phyloP scores from a whole-genome alignment of 768 basidiomycete species.

The Hydnomerulius pinastri region DNA sequence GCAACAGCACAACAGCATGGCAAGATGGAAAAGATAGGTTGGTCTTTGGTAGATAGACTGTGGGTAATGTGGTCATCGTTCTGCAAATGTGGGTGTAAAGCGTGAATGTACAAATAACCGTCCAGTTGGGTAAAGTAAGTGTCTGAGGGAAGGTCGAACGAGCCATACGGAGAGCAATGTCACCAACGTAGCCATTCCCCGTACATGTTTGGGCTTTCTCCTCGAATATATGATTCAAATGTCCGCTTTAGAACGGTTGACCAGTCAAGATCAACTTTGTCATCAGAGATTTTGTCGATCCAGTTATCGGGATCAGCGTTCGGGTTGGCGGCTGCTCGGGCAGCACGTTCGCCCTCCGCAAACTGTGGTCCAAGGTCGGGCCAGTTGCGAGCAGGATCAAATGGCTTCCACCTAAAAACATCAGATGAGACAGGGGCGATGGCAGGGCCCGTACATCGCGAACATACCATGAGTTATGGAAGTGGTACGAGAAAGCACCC shows the following conservation, averaged over 20 bases:
- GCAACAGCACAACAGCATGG: background rate
- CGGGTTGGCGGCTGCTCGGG: constrained; percentile 41
- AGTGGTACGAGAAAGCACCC: constrained; percentile 92
- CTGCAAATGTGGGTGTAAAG: too few relatives aligned
- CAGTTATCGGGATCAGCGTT: constrained; percentile 22
- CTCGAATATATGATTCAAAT: constrained; percentile 88
- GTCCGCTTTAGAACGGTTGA: constrained; percentile 87
- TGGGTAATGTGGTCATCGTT: too few relatives aligned
- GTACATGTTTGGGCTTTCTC: constrained; percentile 91
- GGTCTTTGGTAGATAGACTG: too few relatives aligned
- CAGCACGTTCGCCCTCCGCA: constrained; percentile 67
- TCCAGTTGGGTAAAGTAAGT: background rate
- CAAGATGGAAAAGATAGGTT: too few relatives aligned
- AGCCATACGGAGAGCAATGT: background rate
- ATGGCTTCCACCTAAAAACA: constrained; percentile 83
- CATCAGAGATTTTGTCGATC: constrained; percentile 49
- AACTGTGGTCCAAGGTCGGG: constrained; percentile 87
- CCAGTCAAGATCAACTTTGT: constrained; percentile 85
- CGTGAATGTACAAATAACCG: background rate
- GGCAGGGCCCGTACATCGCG: background rate
- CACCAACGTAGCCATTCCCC: constrained; percentile 61
- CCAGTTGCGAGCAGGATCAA: constrained; percentile 85
- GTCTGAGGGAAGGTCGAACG: background rate
- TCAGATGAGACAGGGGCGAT: constrained; percentile 1
- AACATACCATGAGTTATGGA: constrained; percentile 85